Evolutionary conservation across 73 alveolate species (phyloP).

Genomic region (Tetrahymena thermophila): DNA sequence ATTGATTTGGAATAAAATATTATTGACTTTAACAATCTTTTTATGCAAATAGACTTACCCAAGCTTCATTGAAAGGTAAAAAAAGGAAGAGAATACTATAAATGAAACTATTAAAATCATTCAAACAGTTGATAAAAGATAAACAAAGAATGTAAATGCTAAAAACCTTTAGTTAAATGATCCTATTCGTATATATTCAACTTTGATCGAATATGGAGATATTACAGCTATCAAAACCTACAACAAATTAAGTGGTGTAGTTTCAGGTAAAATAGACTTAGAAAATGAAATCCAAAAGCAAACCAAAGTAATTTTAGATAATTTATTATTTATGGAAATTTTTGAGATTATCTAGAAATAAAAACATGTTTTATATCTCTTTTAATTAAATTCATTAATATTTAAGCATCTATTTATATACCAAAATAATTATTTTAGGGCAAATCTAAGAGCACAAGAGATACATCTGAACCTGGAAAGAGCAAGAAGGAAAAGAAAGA

Average conservation of each 20-base stretch:
- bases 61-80: constrained; percentile 7
- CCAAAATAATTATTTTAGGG: not conserved
- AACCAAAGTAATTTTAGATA: not conserved
- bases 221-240: constrained; percentile 52
- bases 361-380: not conserved
- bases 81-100: constrained; percentile 36
- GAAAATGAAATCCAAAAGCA: not conserved
- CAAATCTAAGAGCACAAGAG: not conserved
- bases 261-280: constrained; percentile 20
- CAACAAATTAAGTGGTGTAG: constrained; percentile 39
- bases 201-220: constrained; percentile 83
- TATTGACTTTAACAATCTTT: not conserved
- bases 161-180: constrained; percentile 51
- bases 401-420: not conserved
- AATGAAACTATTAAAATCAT: constrained; percentile 41
- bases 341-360: not conserved
- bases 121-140: constrained; percentile 52
- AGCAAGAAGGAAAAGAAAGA: not conserved
- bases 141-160: constrained; percentile 53
- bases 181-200: constrained; percentile 73
- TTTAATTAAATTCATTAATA: not conserved
- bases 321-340: not conserved
- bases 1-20: not conserved
- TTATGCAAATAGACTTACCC: not conserved
- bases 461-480: not conserved